These are phyloP conservation scores for Stereocaulon alpinum DNA, from an alignment of 495 filamentous ascomycete species.

Conservation along the genomic window DNA sequence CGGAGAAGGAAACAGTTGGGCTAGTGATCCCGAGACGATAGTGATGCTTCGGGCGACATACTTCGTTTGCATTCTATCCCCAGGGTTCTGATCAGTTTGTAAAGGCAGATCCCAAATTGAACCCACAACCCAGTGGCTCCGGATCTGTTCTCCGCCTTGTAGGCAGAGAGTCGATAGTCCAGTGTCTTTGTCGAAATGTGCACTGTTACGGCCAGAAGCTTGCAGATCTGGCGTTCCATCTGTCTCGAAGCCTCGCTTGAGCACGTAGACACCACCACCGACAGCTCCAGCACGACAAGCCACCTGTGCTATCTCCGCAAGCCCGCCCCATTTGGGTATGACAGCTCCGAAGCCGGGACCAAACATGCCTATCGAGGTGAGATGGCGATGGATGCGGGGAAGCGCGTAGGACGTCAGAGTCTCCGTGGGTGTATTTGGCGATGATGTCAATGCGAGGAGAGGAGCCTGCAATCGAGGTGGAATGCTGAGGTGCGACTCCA, in stretches of 20 bases:
- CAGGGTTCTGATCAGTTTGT: not conserved
- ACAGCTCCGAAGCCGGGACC: slow-evolving; percentile 80
- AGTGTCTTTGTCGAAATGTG: not conserved
- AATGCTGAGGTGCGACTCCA: slow-evolving; percentile 63
- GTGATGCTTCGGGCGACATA: slow-evolving; percentile 40
- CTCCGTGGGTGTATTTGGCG: slow-evolving; percentile 43
- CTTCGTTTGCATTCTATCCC: slow-evolving; percentile 6
- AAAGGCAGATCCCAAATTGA: slow-evolving; percentile 33
- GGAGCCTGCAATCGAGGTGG: slow-evolving; percentile 57
- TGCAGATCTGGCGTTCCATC: slow-evolving; percentile 22
- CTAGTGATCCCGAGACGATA: slow-evolving; percentile 58
- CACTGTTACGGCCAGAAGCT: not conserved
- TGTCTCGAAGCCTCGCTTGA: slow-evolving; percentile 52
- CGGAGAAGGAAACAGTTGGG: slow-evolving; percentile 54
- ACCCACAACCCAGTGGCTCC: slow-evolving; percentile 46
- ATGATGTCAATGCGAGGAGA: slow-evolving; percentile 69
- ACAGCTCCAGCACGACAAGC: slow-evolving; percentile 87
- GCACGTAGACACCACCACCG: slow-evolving; percentile 82
- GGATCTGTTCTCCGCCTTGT: slow-evolving; percentile 49
- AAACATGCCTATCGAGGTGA: slow-evolving; percentile 76
- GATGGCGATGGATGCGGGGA: slow-evolving; percentile 63
- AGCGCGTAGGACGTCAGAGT: slow-evolving; percentile 57
- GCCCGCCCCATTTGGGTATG: slow-evolving; percentile 83
- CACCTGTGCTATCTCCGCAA: slow-evolving; percentile 86
- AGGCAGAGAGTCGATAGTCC: slow-evolving; percentile 29